phyloP scores from a whole-genome alignment of 305 asterid genomes.

The Lippia alba region DNA sequence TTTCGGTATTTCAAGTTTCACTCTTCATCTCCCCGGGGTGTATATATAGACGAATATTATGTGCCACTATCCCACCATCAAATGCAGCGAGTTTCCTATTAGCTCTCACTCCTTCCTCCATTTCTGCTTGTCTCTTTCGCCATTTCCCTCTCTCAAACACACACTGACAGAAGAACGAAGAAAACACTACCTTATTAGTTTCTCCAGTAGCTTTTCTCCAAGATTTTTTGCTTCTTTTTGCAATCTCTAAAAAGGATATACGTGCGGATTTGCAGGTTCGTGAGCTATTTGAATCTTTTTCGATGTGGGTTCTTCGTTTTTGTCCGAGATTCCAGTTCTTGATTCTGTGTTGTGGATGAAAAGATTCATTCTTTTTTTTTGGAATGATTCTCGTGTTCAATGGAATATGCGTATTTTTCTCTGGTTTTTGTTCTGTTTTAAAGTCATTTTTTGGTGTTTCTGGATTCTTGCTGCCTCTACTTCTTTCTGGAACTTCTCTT shows the following conservation, averaged over 20 bases:
- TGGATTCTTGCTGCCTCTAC: neutral
- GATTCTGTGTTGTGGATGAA: neutral
- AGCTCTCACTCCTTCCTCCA: neutral
- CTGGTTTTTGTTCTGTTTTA: neutral
- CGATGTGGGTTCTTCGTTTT: conserved; percentile 8
- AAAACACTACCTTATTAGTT: neutral
- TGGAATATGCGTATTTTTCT: neutral
- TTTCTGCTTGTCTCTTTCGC: neutral
- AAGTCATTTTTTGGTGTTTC: neutral
- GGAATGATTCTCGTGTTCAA: too few relatives aligned
- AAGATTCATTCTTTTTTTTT: neutral
- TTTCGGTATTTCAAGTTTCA: conserved; percentile 21
- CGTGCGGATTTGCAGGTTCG: conserved; percentile 16
- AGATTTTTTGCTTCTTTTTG: neutral
- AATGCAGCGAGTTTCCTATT: neutral
- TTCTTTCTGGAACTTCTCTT: conserved; percentile 21
- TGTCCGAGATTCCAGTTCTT: neutral
- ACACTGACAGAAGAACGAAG: conserved; percentile 19
- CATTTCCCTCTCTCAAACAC: neutral
- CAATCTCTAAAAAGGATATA: neutral
- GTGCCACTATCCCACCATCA: conserved; percentile 14
- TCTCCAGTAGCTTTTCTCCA: conserved; percentile 17
- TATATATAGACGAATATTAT: conserved; percentile 11
- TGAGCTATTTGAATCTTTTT: conserved; percentile 21
- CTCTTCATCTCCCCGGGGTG: neutral